Conservation (phyloP, 2,329 filamentous ascomycete species). For the Phyllachora maydis region DNA sequence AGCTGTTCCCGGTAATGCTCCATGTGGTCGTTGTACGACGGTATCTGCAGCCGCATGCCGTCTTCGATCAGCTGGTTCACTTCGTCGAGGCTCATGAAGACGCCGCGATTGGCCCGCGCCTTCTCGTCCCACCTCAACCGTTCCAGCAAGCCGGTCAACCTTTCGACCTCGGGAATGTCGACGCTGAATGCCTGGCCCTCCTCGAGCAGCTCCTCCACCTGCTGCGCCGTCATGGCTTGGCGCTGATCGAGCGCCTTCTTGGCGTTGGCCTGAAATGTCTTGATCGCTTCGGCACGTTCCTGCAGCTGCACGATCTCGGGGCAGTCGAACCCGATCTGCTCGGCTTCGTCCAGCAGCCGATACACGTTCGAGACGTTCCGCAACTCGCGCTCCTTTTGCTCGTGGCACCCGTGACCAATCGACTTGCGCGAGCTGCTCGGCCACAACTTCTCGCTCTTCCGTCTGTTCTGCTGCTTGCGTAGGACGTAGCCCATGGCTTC, state of each 20-base stretch:
- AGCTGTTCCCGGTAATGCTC: constrained; percentile 57
- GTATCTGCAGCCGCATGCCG: constrained; percentile 57
- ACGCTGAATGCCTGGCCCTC: constrained; percentile 77
- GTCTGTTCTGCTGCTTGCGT: constrained; percentile 90
- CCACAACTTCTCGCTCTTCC: constrained; percentile 82
- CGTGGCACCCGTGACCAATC: constrained; percentile 34
- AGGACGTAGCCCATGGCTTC: constrained; percentile 93
- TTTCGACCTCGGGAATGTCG: constrained; percentile 74
- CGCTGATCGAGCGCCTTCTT: constrained; percentile 47
- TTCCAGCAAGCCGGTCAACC: constrained; percentile 58
- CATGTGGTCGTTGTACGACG: constrained; percentile 62
- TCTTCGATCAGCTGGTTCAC: constrained; percentile 62
- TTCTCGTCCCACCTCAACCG: constrained; percentile 79
- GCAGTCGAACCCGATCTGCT: constrained; percentile 80
- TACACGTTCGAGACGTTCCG: constrained; percentile 80
- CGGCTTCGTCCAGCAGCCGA: constrained; percentile 63
- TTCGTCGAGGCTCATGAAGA: constrained; percentile 54
- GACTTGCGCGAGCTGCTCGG: constrained; percentile 54
- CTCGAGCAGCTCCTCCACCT: constrained; percentile 84
- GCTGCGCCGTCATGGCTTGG: constrained; percentile 39
- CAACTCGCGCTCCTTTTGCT: constrained; percentile 72
- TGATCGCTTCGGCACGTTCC: constrained; percentile 70
- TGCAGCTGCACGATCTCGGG: constrained; percentile 72
- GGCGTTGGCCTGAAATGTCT: constrained; percentile 64
- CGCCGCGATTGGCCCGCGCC: constrained; percentile 40